Percentiles rank a stretch among this genome's conserved stretches.
phyloP scores from a whole-genome alignment of 495 filamentous ascomycete genomes.

The Daldinia grandis region DNA sequence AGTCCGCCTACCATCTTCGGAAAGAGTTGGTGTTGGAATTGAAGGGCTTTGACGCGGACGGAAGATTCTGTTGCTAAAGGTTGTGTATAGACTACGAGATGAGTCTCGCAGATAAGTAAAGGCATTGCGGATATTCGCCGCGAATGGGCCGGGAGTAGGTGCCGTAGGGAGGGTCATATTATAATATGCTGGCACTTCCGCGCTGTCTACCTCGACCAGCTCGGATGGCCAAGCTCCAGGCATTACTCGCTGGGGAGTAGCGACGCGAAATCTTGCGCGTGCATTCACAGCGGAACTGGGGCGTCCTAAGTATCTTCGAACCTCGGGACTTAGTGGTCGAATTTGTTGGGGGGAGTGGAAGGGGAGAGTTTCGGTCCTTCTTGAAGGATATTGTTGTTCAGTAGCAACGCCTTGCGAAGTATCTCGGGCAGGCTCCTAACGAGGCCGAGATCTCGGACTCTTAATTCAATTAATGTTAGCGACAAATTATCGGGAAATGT shows the following conservation, averaged over 20 bases:
- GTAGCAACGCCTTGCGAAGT: background rate
- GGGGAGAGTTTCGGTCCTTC: background rate
- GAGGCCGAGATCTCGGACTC: slow-evolving; percentile 9
- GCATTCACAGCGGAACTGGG: background rate
- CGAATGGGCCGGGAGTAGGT: slow-evolving; percentile 4
- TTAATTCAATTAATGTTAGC: slow-evolving; percentile 12
- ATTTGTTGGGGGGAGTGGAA: slow-evolving; percentile 1
- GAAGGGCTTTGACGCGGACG: background rate
- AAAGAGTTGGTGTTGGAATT: background rate
- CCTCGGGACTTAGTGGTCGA: background rate
- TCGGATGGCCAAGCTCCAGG: slow-evolving; percentile 35
- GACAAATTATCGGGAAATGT: background rate
- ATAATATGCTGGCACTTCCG: background rate
- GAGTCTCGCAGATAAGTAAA: slow-evolving; percentile 26
- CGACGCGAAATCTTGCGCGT: background rate
- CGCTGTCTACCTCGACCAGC: slow-evolving; percentile 5
- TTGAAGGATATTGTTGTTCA: background rate
- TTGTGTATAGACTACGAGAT: slow-evolving; percentile 19
- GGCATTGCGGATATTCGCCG: slow-evolving; percentile 19
- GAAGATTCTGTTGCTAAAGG: slow-evolving; percentile 21
- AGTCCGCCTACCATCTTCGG: slow-evolving; percentile 22
- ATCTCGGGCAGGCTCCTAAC: slow-evolving; percentile 26
- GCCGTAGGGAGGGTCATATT: slow-evolving; percentile 7
- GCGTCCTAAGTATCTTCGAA: slow-evolving; percentile 3
- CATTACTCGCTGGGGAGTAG: slow-evolving; percentile 11